A percentile compares a stretch with the other conserved stretches of the same genome.
These are phyloP conservation scores for Camelina hispida DNA, from an alignment of 345 rosid genomes.

Conservation along the genomic window DNA sequence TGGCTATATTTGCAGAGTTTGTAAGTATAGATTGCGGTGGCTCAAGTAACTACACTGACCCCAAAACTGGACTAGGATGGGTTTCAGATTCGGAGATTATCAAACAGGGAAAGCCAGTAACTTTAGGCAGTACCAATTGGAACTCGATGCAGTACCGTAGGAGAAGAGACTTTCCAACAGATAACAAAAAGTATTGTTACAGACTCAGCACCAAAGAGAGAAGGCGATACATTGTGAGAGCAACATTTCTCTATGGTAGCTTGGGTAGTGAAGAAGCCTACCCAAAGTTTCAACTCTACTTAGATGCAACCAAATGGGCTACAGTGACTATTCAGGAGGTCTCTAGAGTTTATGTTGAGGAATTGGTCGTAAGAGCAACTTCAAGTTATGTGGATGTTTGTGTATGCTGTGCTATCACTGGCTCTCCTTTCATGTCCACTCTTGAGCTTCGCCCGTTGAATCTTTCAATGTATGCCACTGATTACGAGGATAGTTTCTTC, in stretches of 20 bases:
- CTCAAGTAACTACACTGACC: conserved; percentile 67
- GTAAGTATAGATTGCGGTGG: conserved; percentile 93
- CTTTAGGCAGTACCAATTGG: conserved; percentile 49
- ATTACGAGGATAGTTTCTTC: conserved; percentile 83
- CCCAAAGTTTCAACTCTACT: conserved; percentile 82
- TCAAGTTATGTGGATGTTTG: conserved; percentile 82
- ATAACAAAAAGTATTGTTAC: conserved; percentile 85
- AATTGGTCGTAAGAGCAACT: conserved; percentile 82
- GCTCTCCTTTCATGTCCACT: conserved; percentile 89
- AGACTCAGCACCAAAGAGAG: conserved; percentile 66
- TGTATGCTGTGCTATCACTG: conserved; percentile 85
- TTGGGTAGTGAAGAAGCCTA: conserved; percentile 62
- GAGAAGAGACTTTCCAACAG: conserved; percentile 83
- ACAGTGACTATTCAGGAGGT: conserved; percentile 76
- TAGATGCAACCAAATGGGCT: conserved; percentile 95
- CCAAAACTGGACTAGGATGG: conserved; percentile 81
- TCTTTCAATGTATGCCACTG: conserved; percentile 89
- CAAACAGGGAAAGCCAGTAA: conserved; percentile 56
- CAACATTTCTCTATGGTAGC: conserved; percentile 81
- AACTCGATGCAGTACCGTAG: conserved; percentile 55
- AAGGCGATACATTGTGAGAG: conserved; percentile 84
- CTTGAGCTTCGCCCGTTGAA: conserved; percentile 88
- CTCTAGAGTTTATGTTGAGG: conserved; percentile 72
- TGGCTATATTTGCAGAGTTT: conserved; percentile 58
- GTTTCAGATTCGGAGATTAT: conserved; percentile 70